Evolutionary conservation across 2,329 filamentous ascomycete genomes (phyloP), one percentile per base, ranked within the genome.

Genomic region (Metarhizium guizhouense): DNA sequence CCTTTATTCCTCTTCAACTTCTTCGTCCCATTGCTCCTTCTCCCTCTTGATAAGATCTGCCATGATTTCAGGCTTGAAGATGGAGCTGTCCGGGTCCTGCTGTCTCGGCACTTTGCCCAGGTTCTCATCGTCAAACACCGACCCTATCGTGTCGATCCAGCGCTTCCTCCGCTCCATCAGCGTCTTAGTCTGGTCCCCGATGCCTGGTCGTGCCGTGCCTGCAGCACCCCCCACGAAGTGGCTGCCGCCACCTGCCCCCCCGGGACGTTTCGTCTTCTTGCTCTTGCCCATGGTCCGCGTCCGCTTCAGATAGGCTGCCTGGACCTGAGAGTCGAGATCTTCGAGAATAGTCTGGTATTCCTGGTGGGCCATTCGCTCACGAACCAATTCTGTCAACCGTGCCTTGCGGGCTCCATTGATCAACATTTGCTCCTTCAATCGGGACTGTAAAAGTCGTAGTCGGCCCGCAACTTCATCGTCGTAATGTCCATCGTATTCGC

Each of bases 311-410:
- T 97, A 99, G 3, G 94, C 93, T 53, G 90, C 87, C 67, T 97
- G 92, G 47, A 97, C 91, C 68, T 97, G 94, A 47, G 86, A 85
- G 75, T 99, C 94, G 25, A 99, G 84, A 69, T 99, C 94, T 68
- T 99, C 94, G 52, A 95, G 86, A 63, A 99, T 99, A 55, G 91
- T 96, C 69, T 87, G 88, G 75, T 96, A 99, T 69, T 99, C 94
- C 68, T 99, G 94, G 73, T 94, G 86, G 0, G 94, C 94, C 83
- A 99, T 93, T 61, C 90, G 86, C 68, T 96, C 92, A 63, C 91
- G 88, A 7, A 94, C 90, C 32, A 96, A 80, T 42, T 96, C 92
- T 1, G 90, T 84, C 11, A 99, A 78, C 2, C 92, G 84, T 6
- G 90, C 80, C 72, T 97, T 97, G 59, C 91, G 87, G 5, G 93